These are phyloP conservation scores for Nannizzia gypsea DNA, from an alignment of 2,329 filamentous ascomycete species.

Conservation along the genomic window DNA sequence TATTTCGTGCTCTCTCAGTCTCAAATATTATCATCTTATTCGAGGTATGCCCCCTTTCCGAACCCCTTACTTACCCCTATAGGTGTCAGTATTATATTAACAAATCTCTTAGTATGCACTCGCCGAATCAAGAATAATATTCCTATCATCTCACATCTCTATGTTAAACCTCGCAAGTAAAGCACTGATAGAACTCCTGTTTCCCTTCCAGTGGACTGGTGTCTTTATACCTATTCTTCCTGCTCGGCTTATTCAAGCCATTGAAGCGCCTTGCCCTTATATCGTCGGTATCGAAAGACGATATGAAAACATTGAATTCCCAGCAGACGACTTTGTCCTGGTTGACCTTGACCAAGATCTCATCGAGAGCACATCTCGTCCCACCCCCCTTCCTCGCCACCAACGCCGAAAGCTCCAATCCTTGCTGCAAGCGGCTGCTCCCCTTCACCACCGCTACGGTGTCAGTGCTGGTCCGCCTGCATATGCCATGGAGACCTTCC, in stretches of 20 bases:
- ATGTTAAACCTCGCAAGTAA: conserved; percentile 92
- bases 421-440: conserved; percentile 77
- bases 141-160: conserved; percentile 86
- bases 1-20: conserved; percentile 81
- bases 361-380: conserved; percentile 70
- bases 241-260: conserved; percentile 71
- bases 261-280: conserved; percentile 92
- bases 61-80: not conserved
- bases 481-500: conserved; percentile 87
- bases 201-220: conserved; percentile 84
- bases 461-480: conserved; percentile 80
- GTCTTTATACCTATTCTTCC: conserved; percentile 90
- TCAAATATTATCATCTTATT: conserved; percentile 87
- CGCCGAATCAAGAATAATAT: conserved; percentile 87
- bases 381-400: conserved; percentile 71
- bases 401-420: conserved; percentile 82
- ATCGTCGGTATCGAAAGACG: conserved; percentile 91
- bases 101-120: conserved; percentile 55
- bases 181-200: conserved; percentile 73
- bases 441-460: conserved; percentile 79
- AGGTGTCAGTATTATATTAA: not conserved
- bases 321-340: conserved; percentile 89
- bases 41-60: conserved; percentile 39
- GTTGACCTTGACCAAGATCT: conserved; percentile 87
- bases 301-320: conserved; percentile 54